phyloP scores from a whole-genome alignment of 352 stramenopile genomes.

The Discostella stelligera region DNA sequence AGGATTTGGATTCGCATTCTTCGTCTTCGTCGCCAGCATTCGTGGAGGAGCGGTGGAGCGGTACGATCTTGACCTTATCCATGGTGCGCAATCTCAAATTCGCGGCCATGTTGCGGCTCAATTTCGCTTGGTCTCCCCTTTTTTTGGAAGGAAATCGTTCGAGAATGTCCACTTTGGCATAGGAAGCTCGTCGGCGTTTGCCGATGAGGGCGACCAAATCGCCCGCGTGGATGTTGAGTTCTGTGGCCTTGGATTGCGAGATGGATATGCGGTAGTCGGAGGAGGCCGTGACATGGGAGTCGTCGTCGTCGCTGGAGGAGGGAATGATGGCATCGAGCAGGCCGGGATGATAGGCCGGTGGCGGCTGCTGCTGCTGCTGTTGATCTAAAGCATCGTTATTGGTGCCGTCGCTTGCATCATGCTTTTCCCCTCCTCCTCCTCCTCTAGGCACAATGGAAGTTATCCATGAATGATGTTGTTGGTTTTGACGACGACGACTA shows the following conservation, averaged over 20 bases:
- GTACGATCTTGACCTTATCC: slow-evolving; percentile 73
- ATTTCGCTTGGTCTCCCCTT: slow-evolving; percentile 9
- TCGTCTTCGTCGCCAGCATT: slow-evolving; percentile 16
- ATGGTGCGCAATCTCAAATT: slow-evolving; percentile 71
- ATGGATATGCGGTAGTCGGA: slow-evolving; percentile 60
- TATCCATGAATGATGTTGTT: not conserved
- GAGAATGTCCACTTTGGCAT: slow-evolving; percentile 55
- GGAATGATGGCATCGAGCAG: slow-evolving; percentile 56
- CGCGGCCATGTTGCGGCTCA: slow-evolving; percentile 64
- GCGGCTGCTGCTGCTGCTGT: not conserved
- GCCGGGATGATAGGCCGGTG: slow-evolving; percentile 68
- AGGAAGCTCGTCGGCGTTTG: slow-evolving; percentile 61
- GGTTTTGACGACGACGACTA: not conserved
- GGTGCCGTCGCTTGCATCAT: not conserved
- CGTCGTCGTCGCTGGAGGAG: slow-evolving; percentile 14
- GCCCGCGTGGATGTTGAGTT: slow-evolving; percentile 65
- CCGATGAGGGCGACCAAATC: slow-evolving; percentile 70
- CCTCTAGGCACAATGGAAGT: not conserved
- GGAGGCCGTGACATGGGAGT: slow-evolving; percentile 25
- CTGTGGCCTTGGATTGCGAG: slow-evolving; percentile 69
- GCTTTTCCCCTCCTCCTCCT: too few relatives aligned
- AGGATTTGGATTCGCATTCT: slow-evolving; percentile 58
- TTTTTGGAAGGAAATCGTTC: slow-evolving; percentile 8
- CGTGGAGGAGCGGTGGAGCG: slow-evolving; percentile 16
- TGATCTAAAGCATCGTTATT: not conserved